Evolutionary conservation across 2,329 filamentous ascomycete species (phyloP).

Genomic region (Emmonsia crescens): DNA sequence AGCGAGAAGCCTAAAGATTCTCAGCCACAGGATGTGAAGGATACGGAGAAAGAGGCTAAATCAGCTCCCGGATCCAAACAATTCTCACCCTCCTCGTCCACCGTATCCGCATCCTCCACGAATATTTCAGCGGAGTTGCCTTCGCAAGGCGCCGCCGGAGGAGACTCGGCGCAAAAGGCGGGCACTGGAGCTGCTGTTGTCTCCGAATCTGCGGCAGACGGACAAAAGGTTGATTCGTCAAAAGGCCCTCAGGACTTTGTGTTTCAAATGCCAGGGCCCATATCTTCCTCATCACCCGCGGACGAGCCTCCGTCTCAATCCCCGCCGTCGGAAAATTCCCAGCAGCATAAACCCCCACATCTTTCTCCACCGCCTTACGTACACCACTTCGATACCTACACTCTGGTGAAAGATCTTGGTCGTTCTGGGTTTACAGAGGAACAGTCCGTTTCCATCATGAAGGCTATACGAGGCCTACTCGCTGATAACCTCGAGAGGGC

Average conservation of each 20-base stretch:
- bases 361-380: conserved; percentile 51
- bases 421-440: conserved; percentile 58
- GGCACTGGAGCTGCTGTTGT: background rate
- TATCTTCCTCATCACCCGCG: conserved; percentile 17
- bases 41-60: conserved; percentile 9
- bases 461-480: conserved; percentile 69
- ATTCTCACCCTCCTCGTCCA: background rate
- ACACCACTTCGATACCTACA: conserved; percentile 94
- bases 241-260: conserved; percentile 8
- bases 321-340: conserved; percentile 16
- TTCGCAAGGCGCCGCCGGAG: background rate
- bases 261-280: conserved; percentile 14
- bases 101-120: conserved; percentile 1
- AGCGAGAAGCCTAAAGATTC: conserved; percentile 6
- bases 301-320: conserved; percentile 15
- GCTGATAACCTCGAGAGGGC: conserved; percentile 72
- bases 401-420: conserved; percentile 69
- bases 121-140: conserved; percentile 9
- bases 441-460: conserved; percentile 83
- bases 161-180: background rate
- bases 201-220: background rate
- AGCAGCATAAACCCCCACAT: conserved; percentile 50
- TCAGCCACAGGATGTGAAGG: conserved; percentile 16
- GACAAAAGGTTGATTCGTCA: background rate
- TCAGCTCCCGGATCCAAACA: conserved; percentile 1